Percentiles rank a stretch among this genome's conserved stretches.
Conservation (phyloP, 192 early-diverging fungal genomes). For the Thoreauomyces humboldtii region DNA sequence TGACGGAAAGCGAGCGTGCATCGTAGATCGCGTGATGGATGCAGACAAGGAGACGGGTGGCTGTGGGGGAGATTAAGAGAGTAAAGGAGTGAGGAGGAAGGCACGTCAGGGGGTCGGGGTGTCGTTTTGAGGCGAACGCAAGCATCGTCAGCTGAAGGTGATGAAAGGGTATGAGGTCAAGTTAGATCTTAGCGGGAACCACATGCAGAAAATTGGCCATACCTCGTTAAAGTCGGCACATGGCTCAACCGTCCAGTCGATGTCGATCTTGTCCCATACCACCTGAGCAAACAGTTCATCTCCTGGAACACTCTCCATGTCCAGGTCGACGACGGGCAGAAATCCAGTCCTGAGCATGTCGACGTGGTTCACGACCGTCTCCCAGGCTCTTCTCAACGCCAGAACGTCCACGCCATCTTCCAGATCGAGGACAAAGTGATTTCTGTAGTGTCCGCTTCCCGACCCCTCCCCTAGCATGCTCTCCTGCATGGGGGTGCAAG, state of each 20-base stretch:
- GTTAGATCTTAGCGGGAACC: too few species aligned
- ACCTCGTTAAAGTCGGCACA: too few species aligned
- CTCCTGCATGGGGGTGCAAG: conserved; percentile 35
- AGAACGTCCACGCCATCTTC: not conserved
- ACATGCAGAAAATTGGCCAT: too few species aligned
- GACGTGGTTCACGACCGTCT: not conserved
- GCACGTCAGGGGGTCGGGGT: too few species aligned
- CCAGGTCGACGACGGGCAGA: not conserved
- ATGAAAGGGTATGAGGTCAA: too few species aligned
- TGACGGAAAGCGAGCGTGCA: conserved; percentile 21
- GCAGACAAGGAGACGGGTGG: conserved; percentile 24
- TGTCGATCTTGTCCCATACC: not conserved
- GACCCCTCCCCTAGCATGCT: conserved; percentile 16
- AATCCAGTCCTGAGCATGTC: not conserved
- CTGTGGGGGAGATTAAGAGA: too few species aligned
- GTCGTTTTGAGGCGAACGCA: too few species aligned
- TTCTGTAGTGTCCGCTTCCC: conserved; percentile 8
- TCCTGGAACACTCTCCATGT: conserved; percentile 1
- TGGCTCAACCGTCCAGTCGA: not conserved
- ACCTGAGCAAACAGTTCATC: conserved; percentile 14
- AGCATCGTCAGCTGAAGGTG: too few species aligned
- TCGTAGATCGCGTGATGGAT: conserved; percentile 40
- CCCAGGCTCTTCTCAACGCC: not conserved
- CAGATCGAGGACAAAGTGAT: conserved; percentile 10
- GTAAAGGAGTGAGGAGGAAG: too few species aligned